Base-by-base conservation (phyloP, 306 rosid genomes). In the Vigna angularis region DNA sequence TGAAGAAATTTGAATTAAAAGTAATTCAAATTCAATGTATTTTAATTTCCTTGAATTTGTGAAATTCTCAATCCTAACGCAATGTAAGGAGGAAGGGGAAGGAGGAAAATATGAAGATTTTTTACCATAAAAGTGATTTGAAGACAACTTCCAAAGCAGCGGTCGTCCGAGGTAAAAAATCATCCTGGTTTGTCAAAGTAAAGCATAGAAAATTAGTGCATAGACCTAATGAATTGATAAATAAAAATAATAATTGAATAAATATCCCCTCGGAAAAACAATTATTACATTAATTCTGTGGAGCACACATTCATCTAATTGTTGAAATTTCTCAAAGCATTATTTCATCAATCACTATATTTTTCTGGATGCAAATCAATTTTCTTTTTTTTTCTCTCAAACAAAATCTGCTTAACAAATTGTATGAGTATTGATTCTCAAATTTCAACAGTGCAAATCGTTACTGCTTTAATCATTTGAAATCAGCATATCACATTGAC, bases 121-220 rank as follows among this genome's bases (percentile, higher is more conserved):
- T 24, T 84, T 95, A 95, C 99, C 98, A 95, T 81, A 93, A 77
- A 83, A 93, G 86, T 53, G 90, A 89, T 79, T 88, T 95, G 93
- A 79, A 95, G 73, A 91, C 82, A 47, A 69, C 84, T 75, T 91
- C 90, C 70, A 89, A 70, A 62, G 97, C 90, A 13, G 96, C 86
- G 8, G 94, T 85, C 74, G 97, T 90, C 78, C 99, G 90, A 6
- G 99, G 98, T 84, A 93, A 86, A 89, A 95, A 93, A 85, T 95
- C 99, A 30, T 95, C 98, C 99, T 93, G 93, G 55, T 75, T 73
- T 59, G 26, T 57, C 52, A 51, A 20, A 76, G 64, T 52, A 70
- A 80, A 53, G 42, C 62, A 65, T 36, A 79, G 66, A 70, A 73
- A 14, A 70, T 64, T 57, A 85, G 85, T 18, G 5, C 20, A 68